These are phyloP conservation scores for Alternaria sp. DNA, from an alignment of 2,329 filamentous ascomycete species.

Conservation along the genomic window DNA sequence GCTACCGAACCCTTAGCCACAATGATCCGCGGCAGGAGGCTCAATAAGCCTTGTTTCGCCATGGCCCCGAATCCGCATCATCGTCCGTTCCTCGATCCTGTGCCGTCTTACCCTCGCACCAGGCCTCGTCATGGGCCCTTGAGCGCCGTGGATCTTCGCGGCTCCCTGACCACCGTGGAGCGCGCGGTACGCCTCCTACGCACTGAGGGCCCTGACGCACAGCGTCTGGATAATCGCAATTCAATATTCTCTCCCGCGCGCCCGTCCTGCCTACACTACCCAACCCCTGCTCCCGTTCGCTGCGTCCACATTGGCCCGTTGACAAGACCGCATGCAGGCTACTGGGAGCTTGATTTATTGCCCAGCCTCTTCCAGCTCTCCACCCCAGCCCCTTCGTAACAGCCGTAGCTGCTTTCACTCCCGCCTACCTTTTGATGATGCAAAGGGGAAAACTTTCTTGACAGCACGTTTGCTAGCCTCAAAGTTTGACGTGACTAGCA, in stretches of 20 bases:
- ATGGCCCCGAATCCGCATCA: neutral
- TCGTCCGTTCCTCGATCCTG: neutral
- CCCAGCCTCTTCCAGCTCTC: slow-evolving; percentile 6
- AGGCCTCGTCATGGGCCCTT: neutral
- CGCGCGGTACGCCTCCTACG: slow-evolving; percentile 4
- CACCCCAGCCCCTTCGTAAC: neutral
- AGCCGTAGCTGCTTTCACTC: neutral
- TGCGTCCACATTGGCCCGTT: slow-evolving; percentile 1
- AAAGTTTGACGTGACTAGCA: slow-evolving; percentile 8
- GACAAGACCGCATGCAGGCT: neutral
- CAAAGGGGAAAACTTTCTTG: neutral
- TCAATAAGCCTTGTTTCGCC: slow-evolving; percentile 7
- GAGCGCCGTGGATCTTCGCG: neutral
- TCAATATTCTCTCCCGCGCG: neutral
- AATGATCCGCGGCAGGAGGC: slow-evolving; percentile 2
- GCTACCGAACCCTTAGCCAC: slow-evolving; percentile 1
- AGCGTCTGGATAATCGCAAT: slow-evolving; percentile 1
- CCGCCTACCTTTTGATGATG: neutral
- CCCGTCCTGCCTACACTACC: neutral
- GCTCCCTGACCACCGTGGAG: neutral
- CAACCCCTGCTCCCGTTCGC: slow-evolving; percentile 1
- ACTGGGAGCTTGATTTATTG: slow-evolving; percentile 6
- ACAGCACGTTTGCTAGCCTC: neutral
- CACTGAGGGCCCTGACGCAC: neutral
- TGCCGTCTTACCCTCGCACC: neutral